Evolutionary conservation across 2,329 filamentous ascomycete genomes (phyloP), one percentile per base, ranked within the genome.

Genomic region (Thelonectria blattea): DNA sequence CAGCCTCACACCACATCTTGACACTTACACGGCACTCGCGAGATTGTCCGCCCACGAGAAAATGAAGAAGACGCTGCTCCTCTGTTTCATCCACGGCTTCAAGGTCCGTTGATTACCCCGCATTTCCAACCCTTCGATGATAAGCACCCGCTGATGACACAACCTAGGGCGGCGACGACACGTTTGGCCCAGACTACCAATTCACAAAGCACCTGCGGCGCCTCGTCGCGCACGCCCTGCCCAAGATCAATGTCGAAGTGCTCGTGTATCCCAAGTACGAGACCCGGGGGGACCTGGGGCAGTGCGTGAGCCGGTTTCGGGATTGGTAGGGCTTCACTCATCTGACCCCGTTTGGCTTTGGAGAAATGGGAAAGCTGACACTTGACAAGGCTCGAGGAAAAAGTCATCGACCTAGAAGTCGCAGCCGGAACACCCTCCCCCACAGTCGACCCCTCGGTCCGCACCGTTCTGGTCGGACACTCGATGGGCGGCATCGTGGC

Each of bases 401-500:
- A 91, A 70, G 91, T 98, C 69, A 97, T 98, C 69, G 95, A 98
- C 75, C 82, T 97, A 70, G 94, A 99, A 78, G 93, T 97, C 58
- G 88, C 85, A 27, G 90, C 91, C 67, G 83, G 84, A 47, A 94
- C 92, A 0, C 86, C 91, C 1, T 93, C 90, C 5, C 93, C 93
- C 0, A 96, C 91, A 0, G 84, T 96, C 64, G 92, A 96, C 62
- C 92, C 93, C 5, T 92, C 90, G 0, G 92, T 97, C 18, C 89
- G 88, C 71, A 90, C 91, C 27, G 84, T 97, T 48, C 84, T 97
- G 15, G 80, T 96, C 58, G 93, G 93, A 22, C 93, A 97, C 75
- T 93, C 90, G 9, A 97, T 91, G 91, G 91, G 91, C 68, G 95
- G 95, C 68, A 97, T 98, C 70, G 93, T 98, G 48, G 94, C 92